These are phyloP conservation scores for Penicillium griseofulvum DNA, from an alignment of 2,329 filamentous ascomycete species.

Conservation along the genomic window DNA sequence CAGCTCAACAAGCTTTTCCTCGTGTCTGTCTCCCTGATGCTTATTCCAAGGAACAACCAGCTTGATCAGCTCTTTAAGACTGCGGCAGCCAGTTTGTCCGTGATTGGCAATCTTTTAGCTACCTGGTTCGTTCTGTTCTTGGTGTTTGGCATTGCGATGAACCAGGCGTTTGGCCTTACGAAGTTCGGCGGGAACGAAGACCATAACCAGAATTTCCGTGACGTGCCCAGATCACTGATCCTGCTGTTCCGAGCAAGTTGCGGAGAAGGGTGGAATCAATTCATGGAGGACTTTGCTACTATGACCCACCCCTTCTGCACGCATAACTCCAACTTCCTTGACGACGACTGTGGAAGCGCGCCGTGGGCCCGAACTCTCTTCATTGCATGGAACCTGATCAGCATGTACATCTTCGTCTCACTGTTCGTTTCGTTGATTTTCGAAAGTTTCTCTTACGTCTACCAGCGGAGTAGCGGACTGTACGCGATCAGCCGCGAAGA, in stretches of 20 bases:
- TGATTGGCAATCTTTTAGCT: constrained; percentile 86
- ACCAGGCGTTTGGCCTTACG: constrained; percentile 92
- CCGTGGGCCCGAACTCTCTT: constrained; percentile 87
- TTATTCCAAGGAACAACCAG: constrained; percentile 95
- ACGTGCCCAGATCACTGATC: constrained; percentile 89
- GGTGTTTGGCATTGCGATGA: constrained; percentile 93
- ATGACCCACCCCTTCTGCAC: constrained; percentile 81
- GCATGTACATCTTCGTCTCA: constrained; percentile 99
- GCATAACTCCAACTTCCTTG: constrained; percentile 66
- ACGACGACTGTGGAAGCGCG: constrained; percentile 88
- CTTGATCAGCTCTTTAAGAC: constrained; percentile 99
- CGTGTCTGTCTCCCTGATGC: constrained; percentile 80
- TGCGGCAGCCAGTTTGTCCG: constrained; percentile 84
- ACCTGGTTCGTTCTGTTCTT: constrained; percentile 98
- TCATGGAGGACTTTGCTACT: constrained; percentile 92
- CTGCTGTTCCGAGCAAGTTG: constrained; percentile 89
- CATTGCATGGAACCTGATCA: constrained; percentile 96
- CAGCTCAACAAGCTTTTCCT: constrained; percentile 93
- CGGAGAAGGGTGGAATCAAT: constrained; percentile 92
- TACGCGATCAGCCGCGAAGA: constrained; percentile 89
- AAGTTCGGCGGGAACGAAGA: constrained; percentile 72
- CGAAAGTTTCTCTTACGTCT: constrained; percentile 99
- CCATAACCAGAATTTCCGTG: constrained; percentile 86
- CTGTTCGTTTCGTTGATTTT: constrained; percentile 98
- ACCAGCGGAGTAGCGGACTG: constrained; percentile 91